phyloP scores from a whole-genome alignment of 441 rosid genomes.

The Metrosideros polymorpha region DNA sequence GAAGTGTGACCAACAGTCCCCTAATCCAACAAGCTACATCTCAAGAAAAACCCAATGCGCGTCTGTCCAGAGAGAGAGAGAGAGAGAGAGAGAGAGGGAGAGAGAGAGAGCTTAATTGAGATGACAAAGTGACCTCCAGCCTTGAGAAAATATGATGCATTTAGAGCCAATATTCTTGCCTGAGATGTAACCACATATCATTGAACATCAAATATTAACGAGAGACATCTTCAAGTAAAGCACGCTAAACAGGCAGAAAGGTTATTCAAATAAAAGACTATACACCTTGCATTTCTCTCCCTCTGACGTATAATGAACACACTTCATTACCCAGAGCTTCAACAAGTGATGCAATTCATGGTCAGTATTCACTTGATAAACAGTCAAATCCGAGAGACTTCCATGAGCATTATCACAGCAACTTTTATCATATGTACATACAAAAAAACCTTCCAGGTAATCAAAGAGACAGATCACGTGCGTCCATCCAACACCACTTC shows the following conservation, averaged over 20 bases:
- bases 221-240: too few species aligned
- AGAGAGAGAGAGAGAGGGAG: neutral
- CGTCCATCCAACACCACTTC: neutral
- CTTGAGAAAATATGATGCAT: slow-evolving; percentile 78
- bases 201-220: neutral
- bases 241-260: neutral
- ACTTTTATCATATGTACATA: neutral
- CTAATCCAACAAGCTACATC: neutral
- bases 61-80: neutral
- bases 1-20: neutral
- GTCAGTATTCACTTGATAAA: neutral
- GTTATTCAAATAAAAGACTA: neutral
- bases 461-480: neutral
- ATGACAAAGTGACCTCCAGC: slow-evolving; percentile 95
- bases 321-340: neutral
- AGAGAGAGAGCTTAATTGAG: slow-evolving; percentile 83
- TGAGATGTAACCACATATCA: slow-evolving; percentile 12
- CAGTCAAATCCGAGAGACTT: neutral
- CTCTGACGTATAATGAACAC: neutral
- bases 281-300: neutral
- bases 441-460: neutral
- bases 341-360: neutral
- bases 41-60: neutral
- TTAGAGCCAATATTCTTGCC: slow-evolving; percentile 92
- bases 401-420: neutral